Evolutionary conservation across 768 basidiomycete genomes (phyloP), one percentile per base, ranked within the genome.

Genomic region (Lactarius vividus): DNA sequence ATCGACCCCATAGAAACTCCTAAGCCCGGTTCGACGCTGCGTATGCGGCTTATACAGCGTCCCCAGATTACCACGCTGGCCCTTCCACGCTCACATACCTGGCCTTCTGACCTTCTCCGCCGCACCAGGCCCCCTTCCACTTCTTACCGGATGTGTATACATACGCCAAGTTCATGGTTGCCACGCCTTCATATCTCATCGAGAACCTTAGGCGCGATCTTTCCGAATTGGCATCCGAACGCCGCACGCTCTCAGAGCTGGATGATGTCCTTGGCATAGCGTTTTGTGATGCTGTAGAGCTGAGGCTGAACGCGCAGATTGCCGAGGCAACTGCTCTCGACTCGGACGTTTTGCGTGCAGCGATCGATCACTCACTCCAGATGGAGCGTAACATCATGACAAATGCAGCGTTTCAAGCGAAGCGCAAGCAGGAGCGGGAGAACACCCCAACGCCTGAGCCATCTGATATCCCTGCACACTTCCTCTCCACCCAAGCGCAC

Each of bases 61-160:
- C 96, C 96, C 2, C 92, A 92, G 73, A 94, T 96, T 71, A 95
- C 95, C 4, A 98, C 96, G 0, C 83, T 98, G 39, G 96, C 97
- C 2, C 82, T 99, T 8, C 97, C 97, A 44, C 88, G 94, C 28
- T 96, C 96, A 2, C 72, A 79, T 18, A 93, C 94, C 3, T 99
- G 96, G 96, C 96, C 94, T 2, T 96, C 94, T 1, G 94, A 96
- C 66, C 83, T 96, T 2, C 78, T 35, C 89, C 92, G 16, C 91
- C 94, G 23, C 93, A 96, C 70, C 89, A 95, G 72, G 92, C 94
- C 0, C 96, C 97, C 8, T 98, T 96, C 80, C 86, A 97, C 74
- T 98, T 99, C 79, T 82, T 96, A 26, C 97, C 96, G 0, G 94
- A 98, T 72, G 91, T 97, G 46, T 87, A 88, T 68, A 78, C 79